A percentile compares a stretch with the other conserved stretches of the same genome.
These are phyloP conservation scores for Omphalea diandra DNA, from an alignment of 441 rosid genomes.

Conservation along the genomic window DNA sequence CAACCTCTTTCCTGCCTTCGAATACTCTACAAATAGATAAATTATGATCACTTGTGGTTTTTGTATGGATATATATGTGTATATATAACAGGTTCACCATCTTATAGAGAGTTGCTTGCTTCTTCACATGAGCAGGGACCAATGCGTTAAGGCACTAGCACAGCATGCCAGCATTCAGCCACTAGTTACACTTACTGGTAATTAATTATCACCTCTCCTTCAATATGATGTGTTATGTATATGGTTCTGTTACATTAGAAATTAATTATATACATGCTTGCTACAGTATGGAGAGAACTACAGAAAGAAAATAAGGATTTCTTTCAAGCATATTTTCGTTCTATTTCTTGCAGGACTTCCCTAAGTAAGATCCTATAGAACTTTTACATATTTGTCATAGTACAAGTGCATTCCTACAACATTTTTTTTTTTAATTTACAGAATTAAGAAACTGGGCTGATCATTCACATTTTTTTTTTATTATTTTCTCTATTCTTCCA, in stretches of 20 bases:
- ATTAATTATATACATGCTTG: too few species aligned
- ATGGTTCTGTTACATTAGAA: too few species aligned
- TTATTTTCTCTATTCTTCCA: constrained; percentile 13
- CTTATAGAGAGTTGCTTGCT: constrained; percentile 75
- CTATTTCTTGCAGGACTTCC: constrained; percentile 34
- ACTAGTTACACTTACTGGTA: constrained; percentile 58
- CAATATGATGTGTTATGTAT: background rate
- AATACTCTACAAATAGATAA: too few species aligned
- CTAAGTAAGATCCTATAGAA: constrained; percentile 35
- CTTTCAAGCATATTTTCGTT: constrained; percentile 47
- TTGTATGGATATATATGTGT: constrained; percentile 8
- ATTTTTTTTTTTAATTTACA: background rate
- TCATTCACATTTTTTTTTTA: background rate
- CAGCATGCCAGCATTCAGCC: constrained; percentile 58
- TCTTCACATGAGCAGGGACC: constrained; percentile 63
- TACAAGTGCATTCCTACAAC: too few species aligned
- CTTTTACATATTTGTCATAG: too few species aligned
- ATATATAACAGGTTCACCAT: constrained; percentile 52
- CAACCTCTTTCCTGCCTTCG: too few species aligned
- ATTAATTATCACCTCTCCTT: background rate
- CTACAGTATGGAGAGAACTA: constrained; percentile 71
- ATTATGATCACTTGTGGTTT: background rate
- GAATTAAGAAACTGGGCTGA: background rate
- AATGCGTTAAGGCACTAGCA: constrained; percentile 60
- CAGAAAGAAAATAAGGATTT: constrained; percentile 62